Conservation (phyloP, 306 rosid genomes). For the Gillenia trifoliata region DNA sequence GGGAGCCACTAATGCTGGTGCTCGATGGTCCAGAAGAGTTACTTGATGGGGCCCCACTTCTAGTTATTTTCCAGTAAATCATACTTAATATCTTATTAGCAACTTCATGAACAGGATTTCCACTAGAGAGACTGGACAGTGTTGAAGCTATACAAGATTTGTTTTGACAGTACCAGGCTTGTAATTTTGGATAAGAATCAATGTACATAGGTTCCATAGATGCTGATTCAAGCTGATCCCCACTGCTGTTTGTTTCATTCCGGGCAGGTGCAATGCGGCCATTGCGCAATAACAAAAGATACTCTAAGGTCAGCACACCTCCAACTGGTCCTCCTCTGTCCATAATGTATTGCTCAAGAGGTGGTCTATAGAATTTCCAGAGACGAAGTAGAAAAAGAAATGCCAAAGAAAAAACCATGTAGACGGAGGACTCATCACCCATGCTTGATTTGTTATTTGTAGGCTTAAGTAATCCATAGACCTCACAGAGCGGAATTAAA, state of each 20-base stretch:
- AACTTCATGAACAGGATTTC: slow-evolving; percentile 61
- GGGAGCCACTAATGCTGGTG: slow-evolving; percentile 41
- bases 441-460: slow-evolving; percentile 29
- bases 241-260: slow-evolving; percentile 35
- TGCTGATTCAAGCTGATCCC: slow-evolving; percentile 29
- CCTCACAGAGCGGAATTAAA: slow-evolving; percentile 72
- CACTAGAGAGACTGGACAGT: slow-evolving; percentile 54
- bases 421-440: slow-evolving; percentile 44
- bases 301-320: slow-evolving; percentile 58
- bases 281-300: slow-evolving; percentile 64
- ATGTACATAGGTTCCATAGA: slow-evolving; percentile 39
- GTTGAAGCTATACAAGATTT: slow-evolving; percentile 62
- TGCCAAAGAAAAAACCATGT: slow-evolving; percentile 71
- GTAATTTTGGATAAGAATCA: slow-evolving; percentile 64
- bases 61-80: slow-evolving; percentile 62
- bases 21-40: slow-evolving; percentile 36
- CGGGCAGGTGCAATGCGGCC: slow-evolving; percentile 27
- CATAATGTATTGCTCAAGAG: slow-evolving; percentile 52
- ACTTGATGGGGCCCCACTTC: slow-evolving; percentile 39
- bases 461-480: slow-evolving; percentile 64
- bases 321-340: slow-evolving; percentile 54
- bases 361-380: slow-evolving; percentile 74
- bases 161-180: slow-evolving; percentile 68
- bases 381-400: slow-evolving; percentile 69
- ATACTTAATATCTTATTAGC: slow-evolving; percentile 59